Conservation (phyloP, 805 yeast genomes). For the Starmera amethionina region DNA sequence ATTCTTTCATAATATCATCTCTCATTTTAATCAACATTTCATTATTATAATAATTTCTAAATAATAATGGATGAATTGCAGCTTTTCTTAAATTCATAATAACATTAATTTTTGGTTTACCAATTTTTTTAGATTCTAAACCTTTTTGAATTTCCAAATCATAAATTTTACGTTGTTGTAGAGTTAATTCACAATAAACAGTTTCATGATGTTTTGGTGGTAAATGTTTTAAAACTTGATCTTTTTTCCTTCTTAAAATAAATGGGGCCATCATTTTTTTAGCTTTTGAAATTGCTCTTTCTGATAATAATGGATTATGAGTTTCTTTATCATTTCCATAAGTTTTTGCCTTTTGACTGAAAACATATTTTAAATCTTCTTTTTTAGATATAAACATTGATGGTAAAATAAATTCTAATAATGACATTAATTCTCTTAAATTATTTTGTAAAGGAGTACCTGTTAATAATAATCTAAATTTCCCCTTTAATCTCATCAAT, state of each 20-base stretch:
- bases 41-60: slow-evolving; percentile 57
- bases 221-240: slow-evolving; percentile 81
- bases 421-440: slow-evolving; percentile 78
- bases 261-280: slow-evolving; percentile 98
- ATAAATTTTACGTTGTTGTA: slow-evolving; percentile 49
- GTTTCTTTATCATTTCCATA: slow-evolving; percentile 34
- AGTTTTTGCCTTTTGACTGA: slow-evolving; percentile 80
- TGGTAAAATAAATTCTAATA: slow-evolving; percentile 88
- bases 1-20: slow-evolving; percentile 68
- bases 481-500: slow-evolving; percentile 73
- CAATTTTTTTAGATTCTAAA: slow-evolving; percentile 18
- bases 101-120: slow-evolving; percentile 43
- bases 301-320: slow-evolving; percentile 75
- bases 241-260: slow-evolving; percentile 84
- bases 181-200: slow-evolving; percentile 54
- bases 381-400: slow-evolving; percentile 67
- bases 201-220: slow-evolving; percentile 67
- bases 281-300: slow-evolving; percentile 88
- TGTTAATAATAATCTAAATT: slow-evolving; percentile 79
- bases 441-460: slow-evolving; percentile 98
- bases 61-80: slow-evolving; percentile 82
- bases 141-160: slow-evolving; percentile 40
- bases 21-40: slow-evolving; percentile 56
- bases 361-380: slow-evolving; percentile 72
- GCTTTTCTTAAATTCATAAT: slow-evolving; percentile 90